Evolutionary conservation across 345 rosid genomes (phyloP), one percentile per base, ranked within the genome.

Genomic region (Eucalyptus pauciflora): DNA sequence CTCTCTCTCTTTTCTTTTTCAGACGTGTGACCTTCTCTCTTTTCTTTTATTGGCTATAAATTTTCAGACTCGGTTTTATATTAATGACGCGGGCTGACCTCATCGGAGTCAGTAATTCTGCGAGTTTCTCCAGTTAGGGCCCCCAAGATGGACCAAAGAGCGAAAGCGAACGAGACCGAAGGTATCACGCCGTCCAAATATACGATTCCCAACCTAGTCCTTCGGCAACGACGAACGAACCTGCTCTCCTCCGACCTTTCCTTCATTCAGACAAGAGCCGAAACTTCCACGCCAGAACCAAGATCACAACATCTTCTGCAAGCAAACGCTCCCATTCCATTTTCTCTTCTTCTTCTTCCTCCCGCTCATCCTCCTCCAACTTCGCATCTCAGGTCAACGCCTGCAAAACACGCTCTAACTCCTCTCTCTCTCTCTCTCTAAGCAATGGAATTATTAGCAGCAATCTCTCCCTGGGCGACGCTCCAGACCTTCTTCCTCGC

Each of bases 401-500:
- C 27, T 37, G 46, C 83, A 76, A 76, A 76, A 12, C 83, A 37
- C 46, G 4, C 15, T 27, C 15, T 12, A 20, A 20, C 83, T 52
- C 25, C 24, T 14, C 69, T 27, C 69, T 29, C 64, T 58, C 25
- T 24, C 62, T 24, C 46, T 7, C 24, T 37, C 54, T 37, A 13
- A 56, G 76, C 12, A n/a, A 64, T 43, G 85, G 58, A 60, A 43
- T 86, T 48, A 43, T 13, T n/a, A 71, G 45, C 89, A 94, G 95
- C 94, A 91, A 86, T 45, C 25, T 88, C 46, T 64, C 48, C 58
- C 85, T 91, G 64, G 83, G 88, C 5, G 10, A 43, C 56, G 41
- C 51, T 88, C 92, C 89, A 33, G 87, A 54, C 91, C 41, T 95
- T 92, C 90, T 91, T 96, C 92, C 54, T 90, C 45, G 62, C 95